Evolutionary conservation across 2,329 filamentous ascomycete genomes (phyloP), one percentile per base, ranked within the genome.

Genomic region (Dactylellina haptotyla): DNA sequence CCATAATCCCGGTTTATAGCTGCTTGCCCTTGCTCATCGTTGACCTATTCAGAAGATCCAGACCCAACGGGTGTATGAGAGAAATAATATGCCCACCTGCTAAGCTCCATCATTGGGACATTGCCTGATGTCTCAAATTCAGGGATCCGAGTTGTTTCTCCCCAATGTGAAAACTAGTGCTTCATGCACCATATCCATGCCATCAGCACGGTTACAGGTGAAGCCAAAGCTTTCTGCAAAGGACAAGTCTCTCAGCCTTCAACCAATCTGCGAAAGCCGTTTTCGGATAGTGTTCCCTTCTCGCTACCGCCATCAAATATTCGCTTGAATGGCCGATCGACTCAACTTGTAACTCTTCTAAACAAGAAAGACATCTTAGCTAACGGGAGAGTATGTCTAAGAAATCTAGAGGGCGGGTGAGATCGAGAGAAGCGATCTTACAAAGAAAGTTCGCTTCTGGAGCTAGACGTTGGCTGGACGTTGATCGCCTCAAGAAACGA

Each of bases 171-270:
- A 71, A 41, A 51, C 51, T 58, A 28, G 46, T 65, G 53, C 59
- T 45, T 64, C 45, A 59, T 72, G 67, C 67, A 72, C 43, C 20
- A 54, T 51, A 37, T 71, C 30, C 43, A 63, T 64, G 51, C 26
- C 39, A 56, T 50, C 65, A 70, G 65, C 67, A 72, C 67, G 67
- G 69, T 59, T 51, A 61, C 18, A 66, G 41, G 26, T 61, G 61
- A 62, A 72, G 56, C 50, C 59, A 51, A 41, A 63, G 66, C 66
- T 71, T 51, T 58, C 16, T 20, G 23, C 32, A 59, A 50, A 14
- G 4, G 18, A 28, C n/a, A 61, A 43, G 16, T 32, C 45, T 59
- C 26, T 69, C 57, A 56, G 57, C 48, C 57, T 57, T 56, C 26
- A 2, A 12, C 20, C 4, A 43, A 46, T 34, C 18, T 45, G 12